These are phyloP conservation scores for Phialemonium atrogriseum DNA, from an alignment of 2,329 filamentous ascomycete species.

Conservation along the genomic window DNA sequence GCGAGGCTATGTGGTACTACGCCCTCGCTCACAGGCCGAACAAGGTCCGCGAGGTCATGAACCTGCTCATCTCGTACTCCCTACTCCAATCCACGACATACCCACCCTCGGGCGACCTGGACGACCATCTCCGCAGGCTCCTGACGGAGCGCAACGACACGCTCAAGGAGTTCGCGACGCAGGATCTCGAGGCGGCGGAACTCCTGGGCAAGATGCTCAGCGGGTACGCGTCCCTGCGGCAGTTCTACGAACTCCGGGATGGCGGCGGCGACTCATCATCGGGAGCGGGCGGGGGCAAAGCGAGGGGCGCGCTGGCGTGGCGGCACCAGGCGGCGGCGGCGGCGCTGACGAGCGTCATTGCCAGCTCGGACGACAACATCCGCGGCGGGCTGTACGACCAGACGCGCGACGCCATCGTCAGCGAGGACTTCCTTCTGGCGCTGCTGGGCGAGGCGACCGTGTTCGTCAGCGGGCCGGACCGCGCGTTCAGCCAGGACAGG, in stretches of 20 bases:
- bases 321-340: slow-evolving; percentile 65
- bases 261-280: slow-evolving; percentile 18
- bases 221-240: slow-evolving; percentile 84
- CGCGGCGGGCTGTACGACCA: slow-evolving; percentile 84
- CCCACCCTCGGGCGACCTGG: slow-evolving; percentile 63
- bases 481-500: not conserved
- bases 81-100: slow-evolving; percentile 78
- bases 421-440: slow-evolving; percentile 77
- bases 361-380: slow-evolving; percentile 82
- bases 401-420: slow-evolving; percentile 71
- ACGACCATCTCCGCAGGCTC: slow-evolving; percentile 61
- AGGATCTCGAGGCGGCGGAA: slow-evolving; percentile 74
- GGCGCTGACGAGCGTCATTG: slow-evolving; percentile 74
- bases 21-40: slow-evolving; percentile 69
- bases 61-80: slow-evolving; percentile 79
- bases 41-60: slow-evolving; percentile 79
- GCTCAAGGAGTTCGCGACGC: slow-evolving; percentile 61
- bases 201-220: slow-evolving; percentile 79
- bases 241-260: slow-evolving; percentile 86
- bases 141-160: slow-evolving; percentile 64
- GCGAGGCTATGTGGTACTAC: slow-evolving; percentile 84
- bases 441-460: slow-evolving; percentile 77
- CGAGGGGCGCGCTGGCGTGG: no score
- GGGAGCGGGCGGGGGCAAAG: no score
- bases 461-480: slow-evolving; percentile 49